These are phyloP conservation scores for Apiosordaria backusii DNA, from an alignment of 495 filamentous ascomycete genomes.

Conservation along the genomic window DNA sequence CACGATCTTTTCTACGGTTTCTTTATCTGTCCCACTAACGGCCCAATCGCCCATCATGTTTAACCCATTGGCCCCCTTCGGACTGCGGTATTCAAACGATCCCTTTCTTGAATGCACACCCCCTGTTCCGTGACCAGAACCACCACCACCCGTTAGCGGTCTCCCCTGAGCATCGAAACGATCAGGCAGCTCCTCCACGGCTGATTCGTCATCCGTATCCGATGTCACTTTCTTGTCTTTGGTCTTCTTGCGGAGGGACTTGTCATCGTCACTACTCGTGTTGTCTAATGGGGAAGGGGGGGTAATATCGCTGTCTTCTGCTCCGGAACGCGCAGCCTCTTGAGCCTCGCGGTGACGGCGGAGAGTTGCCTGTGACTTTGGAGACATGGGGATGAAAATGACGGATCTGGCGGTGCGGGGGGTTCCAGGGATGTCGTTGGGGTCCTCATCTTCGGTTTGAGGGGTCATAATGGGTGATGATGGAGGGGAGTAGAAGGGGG, in stretches of 20 bases:
- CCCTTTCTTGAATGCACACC: slow-evolving; percentile 22
- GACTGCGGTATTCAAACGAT: slow-evolving; percentile 30
- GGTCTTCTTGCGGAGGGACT: slow-evolving; percentile 17
- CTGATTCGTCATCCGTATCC: slow-evolving; percentile 32
- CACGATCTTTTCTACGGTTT: slow-evolving; percentile 33
- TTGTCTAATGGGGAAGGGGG: not conserved
- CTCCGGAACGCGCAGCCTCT: slow-evolving; percentile 17
- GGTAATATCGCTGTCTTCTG: slow-evolving; percentile 12
- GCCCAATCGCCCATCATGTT: slow-evolving; percentile 32
- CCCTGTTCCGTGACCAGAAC: not conserved
- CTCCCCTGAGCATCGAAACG: slow-evolving; percentile 63
- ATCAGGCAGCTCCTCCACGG: slow-evolving; percentile 53
- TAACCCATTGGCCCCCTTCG: slow-evolving; percentile 7
- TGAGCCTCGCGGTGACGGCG: slow-evolving; percentile 34
- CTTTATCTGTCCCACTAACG: slow-evolving; percentile 29
- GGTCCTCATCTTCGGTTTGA: slow-evolving; percentile 6
- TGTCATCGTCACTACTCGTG: not conserved
- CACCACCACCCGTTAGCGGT: slow-evolving; percentile 34
- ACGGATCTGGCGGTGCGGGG: slow-evolving; percentile 35
- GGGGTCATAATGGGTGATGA: not conserved
- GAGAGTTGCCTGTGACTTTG: slow-evolving; percentile 39
- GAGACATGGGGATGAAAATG: slow-evolving; percentile 44
- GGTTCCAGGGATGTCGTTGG: slow-evolving; percentile 14
- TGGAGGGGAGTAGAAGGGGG: slow-evolving; percentile 1
- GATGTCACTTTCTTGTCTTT: slow-evolving; percentile 15